Evolutionary conservation across 73 alveolate species (phyloP), one percentile per base, ranked within the genome.

Genomic region (Blepharisma stoltei): DNA sequence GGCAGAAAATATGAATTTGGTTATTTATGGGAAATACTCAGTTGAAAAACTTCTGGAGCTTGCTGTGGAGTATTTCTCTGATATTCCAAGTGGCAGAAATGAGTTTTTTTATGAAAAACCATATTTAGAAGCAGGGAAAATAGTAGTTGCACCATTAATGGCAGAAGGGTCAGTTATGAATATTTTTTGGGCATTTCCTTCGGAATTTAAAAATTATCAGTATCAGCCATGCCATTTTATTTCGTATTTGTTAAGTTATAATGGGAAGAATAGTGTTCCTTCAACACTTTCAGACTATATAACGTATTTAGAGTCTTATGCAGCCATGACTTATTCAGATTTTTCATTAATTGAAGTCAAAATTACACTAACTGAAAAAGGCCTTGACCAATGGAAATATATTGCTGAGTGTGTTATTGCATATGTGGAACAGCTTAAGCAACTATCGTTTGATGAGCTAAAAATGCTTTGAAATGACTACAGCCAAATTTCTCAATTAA

Each of bases 1-100:
- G 11, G 60, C 82, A 20, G 90, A 77, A 41, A 55, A 80, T 37
- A 83, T 78, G 86, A 83, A 48, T 5, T 44, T 83, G 8, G 86
- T 77, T 9, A 66, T 83, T 21, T 54, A 77, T 20, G 86, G 27
- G 41, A 83, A 73, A 55, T 80, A 48, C 65, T n/a, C 9, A 8
- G 45, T 71, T 9, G 78, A 83, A 25, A 37, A 14, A 50, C 48
- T 67, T 77, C 73, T 18, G 37, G 77, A 45, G 38, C 20, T 50
- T 54, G 90, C 77, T 4, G 46, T 25, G 6, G 45, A 46, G 5
- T 65, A 48, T 5, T 83, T 83, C 70, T 37, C 71, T 23, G 52
- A 60, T 18, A 9, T 60, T n/a, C 73, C 65, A 1, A 18, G n/a
- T 50, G 65, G 65, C 47, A 20, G 11, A 14, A 25, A 0, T 14